phyloP scores from a whole-genome alignment of 129 eudicot species.

The Apium graveolens region DNA sequence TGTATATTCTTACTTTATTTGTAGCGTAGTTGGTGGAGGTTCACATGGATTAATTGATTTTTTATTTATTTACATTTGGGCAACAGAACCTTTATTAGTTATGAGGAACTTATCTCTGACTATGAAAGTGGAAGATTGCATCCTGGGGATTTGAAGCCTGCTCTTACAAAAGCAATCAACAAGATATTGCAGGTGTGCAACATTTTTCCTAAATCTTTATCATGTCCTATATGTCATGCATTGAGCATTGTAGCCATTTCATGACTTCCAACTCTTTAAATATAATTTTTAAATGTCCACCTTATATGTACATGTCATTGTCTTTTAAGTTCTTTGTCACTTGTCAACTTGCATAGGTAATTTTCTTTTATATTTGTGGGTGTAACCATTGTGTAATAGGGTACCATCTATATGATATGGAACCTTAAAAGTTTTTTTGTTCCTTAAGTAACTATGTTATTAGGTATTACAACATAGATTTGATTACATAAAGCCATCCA shows the following conservation, averaged over 20 bases:
- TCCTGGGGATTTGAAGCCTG: constrained; percentile 84
- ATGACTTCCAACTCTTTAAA: neutral
- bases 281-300: neutral
- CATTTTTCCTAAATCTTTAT: neutral
- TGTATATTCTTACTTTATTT: neutral
- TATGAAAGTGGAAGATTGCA: constrained; percentile 68
- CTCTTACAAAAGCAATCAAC: constrained; percentile 69
- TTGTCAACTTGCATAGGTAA: neutral
- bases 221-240: constrained; percentile 1
- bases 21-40: neutral
- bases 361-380: neutral
- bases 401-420: neutral
- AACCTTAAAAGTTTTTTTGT: neutral
- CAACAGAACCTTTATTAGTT: constrained; percentile 49
- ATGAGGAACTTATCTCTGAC: constrained; percentile 45
- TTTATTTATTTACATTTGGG: neutral
- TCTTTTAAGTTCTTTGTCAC: neutral
- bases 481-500: neutral
- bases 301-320: neutral
- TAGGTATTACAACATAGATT: neutral
- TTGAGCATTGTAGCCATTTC: neutral
- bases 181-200: constrained; percentile 59
- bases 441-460: neutral
- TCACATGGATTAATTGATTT: too few species aligned
- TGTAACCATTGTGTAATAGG: neutral